phyloP scores from a whole-genome alignment of 768 basidiomycete species.

The Gloeostereum incarnatum region DNA sequence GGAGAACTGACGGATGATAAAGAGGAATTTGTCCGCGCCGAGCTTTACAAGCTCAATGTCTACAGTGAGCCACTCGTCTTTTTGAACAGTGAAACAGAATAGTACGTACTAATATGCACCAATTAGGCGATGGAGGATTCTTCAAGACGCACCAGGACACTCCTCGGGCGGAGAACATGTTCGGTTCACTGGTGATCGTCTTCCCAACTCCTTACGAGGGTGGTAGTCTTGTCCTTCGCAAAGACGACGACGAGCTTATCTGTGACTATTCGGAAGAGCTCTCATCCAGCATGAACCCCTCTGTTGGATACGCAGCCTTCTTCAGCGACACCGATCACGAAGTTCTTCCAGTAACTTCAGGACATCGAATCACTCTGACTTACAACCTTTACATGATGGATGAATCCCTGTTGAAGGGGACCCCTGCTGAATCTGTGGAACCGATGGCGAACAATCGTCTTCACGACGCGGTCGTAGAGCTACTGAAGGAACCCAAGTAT shows the following conservation, averaged over 20 bases:
- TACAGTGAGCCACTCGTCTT: constrained; percentile 15
- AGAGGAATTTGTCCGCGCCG: constrained; percentile 4
- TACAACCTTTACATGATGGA: constrained; percentile 29
- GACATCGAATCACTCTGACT: constrained; percentile 30
- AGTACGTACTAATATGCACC: not conserved
- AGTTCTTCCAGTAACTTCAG: constrained; percentile 25
- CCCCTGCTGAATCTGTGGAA: too few species aligned
- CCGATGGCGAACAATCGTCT: too few species aligned
- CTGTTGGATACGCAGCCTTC: constrained; percentile 26
- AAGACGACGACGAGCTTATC: constrained; percentile 15
- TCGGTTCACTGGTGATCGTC: constrained; percentile 30
- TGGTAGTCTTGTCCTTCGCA: constrained; percentile 19
- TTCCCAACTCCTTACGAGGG: constrained; percentile 26
- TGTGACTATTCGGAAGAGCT: constrained; percentile 17
- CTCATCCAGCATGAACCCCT: not conserved
- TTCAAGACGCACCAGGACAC: constrained; percentile 33
- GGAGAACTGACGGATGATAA: constrained; percentile 1
- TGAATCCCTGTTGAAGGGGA: too few species aligned
- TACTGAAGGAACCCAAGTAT: too few species aligned
- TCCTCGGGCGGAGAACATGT: constrained; percentile 21
- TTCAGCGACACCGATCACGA: constrained; percentile 35
- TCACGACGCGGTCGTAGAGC: too few species aligned
- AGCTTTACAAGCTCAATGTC: constrained; percentile 28
- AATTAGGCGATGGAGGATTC: constrained; percentile 18
- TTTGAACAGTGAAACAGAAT: not conserved